A percentile compares a stretch with the other conserved stretches of the same genome.
These are phyloP conservation scores for Penicillium arizonense DNA, from an alignment of 495 filamentous ascomycete species.

Conservation along the genomic window DNA sequence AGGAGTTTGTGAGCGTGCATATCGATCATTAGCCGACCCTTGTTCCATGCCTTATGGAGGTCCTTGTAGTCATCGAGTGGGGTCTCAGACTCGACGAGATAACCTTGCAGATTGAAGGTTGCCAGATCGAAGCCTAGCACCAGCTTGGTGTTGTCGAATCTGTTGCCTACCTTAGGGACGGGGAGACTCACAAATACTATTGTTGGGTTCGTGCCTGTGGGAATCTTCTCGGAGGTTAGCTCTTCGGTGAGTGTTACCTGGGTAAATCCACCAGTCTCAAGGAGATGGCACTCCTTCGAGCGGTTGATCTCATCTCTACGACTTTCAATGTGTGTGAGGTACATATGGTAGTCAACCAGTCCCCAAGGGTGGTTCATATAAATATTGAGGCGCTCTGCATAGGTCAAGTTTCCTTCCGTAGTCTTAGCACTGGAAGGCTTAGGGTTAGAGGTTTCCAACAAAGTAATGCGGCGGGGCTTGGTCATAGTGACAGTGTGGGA, in stretches of 20 bases:
- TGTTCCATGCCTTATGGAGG: slow-evolving; percentile 27
- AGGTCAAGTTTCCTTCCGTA: too few relatives aligned
- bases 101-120: slow-evolving; percentile 23
- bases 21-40: slow-evolving; percentile 19
- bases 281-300: slow-evolving; percentile 19
- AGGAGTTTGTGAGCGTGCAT: slow-evolving; percentile 12
- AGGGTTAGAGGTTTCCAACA: too few relatives aligned
- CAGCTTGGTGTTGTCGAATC: slow-evolving; percentile 19
- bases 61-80: slow-evolving; percentile 23
- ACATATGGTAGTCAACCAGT: slow-evolving; percentile 36
- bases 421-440: too few relatives aligned
- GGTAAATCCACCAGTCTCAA: slow-evolving; percentile 25
- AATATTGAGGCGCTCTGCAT: too few relatives aligned
- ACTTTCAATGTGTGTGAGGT: slow-evolving; percentile 25
- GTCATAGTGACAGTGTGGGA: too few relatives aligned
- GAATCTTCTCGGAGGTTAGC: neutral
- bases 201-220: slow-evolving; percentile 12
- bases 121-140: slow-evolving; percentile 32
- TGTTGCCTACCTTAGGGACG: slow-evolving; percentile 13
- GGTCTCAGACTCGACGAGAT: slow-evolving; percentile 24
- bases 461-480: too few relatives aligned
- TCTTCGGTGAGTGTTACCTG: slow-evolving; percentile 24
- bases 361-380: slow-evolving; percentile 27
- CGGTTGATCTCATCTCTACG: slow-evolving; percentile 11
- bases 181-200: slow-evolving; percentile 31